Conservation (phyloP, 192 early-diverging fungal species). For the Coemansia sp. region DNA sequence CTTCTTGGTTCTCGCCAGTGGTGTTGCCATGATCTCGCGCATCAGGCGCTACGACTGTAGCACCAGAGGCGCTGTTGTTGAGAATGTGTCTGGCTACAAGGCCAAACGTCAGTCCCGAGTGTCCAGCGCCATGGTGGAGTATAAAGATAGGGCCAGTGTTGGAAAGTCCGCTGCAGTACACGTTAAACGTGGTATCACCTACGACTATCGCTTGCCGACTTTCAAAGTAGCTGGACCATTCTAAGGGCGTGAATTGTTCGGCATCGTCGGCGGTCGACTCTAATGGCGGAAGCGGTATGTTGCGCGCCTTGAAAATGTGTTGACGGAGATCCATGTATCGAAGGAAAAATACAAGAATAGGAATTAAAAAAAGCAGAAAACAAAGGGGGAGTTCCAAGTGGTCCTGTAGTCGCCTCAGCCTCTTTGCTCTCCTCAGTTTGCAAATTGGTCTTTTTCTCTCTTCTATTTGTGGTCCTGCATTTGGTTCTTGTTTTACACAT, state of each 20-base stretch:
- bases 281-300: constrained; percentile 31
- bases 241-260: constrained; percentile 39
- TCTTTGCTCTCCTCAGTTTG: background rate
- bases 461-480: background rate
- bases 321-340: constrained; percentile 39
- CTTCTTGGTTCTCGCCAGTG: constrained; percentile 46
- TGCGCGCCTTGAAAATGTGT: constrained; percentile 52
- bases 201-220: constrained; percentile 35
- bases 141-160: constrained; percentile 66
- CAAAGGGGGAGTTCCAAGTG: background rate
- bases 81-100: constrained; percentile 60
- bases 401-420: background rate
- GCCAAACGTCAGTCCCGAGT: constrained; percentile 68
- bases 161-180: constrained; percentile 31
- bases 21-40: constrained; percentile 72
- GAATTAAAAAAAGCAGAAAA: background rate
- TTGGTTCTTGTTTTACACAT: background rate
- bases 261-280: constrained; percentile 11
- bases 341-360: background rate
- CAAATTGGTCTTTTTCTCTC: background rate
- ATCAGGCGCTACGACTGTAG: constrained; percentile 64
- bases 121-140: constrained; percentile 82
- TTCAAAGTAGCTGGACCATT: constrained; percentile 64
- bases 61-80: constrained; percentile 25
- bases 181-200: constrained; percentile 51